Conservation (phyloP, 495 filamentous ascomycete species). For the Cudoniella acicularis region DNA sequence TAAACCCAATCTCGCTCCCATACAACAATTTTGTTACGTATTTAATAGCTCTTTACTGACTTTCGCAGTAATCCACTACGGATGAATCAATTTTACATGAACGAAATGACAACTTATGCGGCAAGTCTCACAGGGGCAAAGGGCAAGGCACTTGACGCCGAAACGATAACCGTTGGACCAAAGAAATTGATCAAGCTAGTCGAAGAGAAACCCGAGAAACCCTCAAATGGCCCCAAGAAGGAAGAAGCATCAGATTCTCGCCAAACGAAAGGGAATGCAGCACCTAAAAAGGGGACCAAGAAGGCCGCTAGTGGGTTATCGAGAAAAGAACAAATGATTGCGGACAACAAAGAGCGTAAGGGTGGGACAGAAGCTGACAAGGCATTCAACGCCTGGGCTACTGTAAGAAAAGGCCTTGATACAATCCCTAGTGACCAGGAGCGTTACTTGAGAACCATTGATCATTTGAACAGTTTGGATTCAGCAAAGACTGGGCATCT, state of each 20-base stretch:
- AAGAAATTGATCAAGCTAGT: conserved; percentile 29
- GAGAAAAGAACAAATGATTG: conserved; percentile 31
- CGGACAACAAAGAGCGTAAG: conserved; percentile 31
- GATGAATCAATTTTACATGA: conserved; percentile 51
- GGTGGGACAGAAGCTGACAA: conserved; percentile 30
- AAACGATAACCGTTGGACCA: conserved; percentile 48
- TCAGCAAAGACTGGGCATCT: conserved; percentile 23
- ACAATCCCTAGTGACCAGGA: conserved; percentile 24
- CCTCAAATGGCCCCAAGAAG: conserved; percentile 7
- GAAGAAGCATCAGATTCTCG: neutral
- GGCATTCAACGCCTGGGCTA: conserved; percentile 32
- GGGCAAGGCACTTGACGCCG: conserved; percentile 60
- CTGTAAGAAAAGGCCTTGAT: conserved; percentile 28
- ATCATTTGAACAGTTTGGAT: conserved; percentile 31
- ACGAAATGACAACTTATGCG: conserved; percentile 63
- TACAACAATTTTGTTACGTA: too few relatives aligned
- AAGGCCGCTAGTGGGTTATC: conserved; percentile 25
- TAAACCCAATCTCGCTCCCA: conserved; percentile 1
- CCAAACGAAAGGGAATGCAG: conserved; percentile 8
- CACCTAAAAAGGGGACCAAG: conserved; percentile 36
- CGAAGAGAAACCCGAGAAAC: conserved; percentile 10
- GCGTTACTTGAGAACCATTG: conserved; percentile 28
- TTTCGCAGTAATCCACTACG: conserved; percentile 21
- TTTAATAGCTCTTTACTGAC: neutral
- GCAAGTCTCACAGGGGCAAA: conserved; percentile 63